A percentile compares a stretch with the other conserved stretches of the same genome.
These are phyloP conservation scores for Fagus crenata DNA, from an alignment of 306 rosid species.

Conservation along the genomic window DNA sequence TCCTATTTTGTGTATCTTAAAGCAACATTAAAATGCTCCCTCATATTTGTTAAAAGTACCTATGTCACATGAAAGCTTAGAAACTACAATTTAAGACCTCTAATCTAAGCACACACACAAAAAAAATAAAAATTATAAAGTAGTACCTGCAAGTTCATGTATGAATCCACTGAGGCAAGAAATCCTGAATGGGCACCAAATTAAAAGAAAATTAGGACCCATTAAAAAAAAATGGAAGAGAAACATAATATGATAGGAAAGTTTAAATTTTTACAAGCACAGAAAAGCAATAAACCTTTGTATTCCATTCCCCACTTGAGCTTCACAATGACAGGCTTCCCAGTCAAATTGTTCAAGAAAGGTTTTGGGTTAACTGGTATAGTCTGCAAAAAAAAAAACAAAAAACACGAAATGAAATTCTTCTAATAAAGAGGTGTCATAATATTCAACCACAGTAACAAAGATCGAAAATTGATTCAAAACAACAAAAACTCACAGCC, in stretches of 20 bases:
- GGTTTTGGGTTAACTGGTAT: slow-evolving; percentile 62
- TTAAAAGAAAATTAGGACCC: not conserved
- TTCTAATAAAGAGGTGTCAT: too few relatives aligned
- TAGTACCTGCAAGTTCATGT: slow-evolving; percentile 60
- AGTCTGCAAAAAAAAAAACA: slow-evolving; percentile 33
- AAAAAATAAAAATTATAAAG: not conserved
- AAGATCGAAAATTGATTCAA: too few relatives aligned
- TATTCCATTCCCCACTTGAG: slow-evolving; percentile 69
- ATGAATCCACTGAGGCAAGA: slow-evolving; percentile 55
- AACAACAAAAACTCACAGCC: too few relatives aligned
- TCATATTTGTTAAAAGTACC: not conserved
- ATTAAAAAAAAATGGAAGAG: not conserved
- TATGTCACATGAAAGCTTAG: not conserved
- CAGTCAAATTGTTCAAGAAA: slow-evolving; percentile 65
- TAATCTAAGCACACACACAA: not conserved
- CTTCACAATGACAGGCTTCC: slow-evolving; percentile 54
- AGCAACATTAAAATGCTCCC: not conserved
- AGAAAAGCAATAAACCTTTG: slow-evolving; percentile 40
- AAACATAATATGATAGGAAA: not conserved
- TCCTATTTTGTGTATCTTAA: not conserved
- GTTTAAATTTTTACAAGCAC: too few relatives aligned
- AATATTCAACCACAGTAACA: too few relatives aligned
- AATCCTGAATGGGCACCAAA: slow-evolving; percentile 34
- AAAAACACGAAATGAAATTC: not conserved
- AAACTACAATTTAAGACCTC: not conserved